Percentiles rank a stretch among this genome's conserved stretches.
Evolutionary conservation across 495 filamentous ascomycete genomes (phyloP).

Genomic region (Haplographium delicatum): DNA sequence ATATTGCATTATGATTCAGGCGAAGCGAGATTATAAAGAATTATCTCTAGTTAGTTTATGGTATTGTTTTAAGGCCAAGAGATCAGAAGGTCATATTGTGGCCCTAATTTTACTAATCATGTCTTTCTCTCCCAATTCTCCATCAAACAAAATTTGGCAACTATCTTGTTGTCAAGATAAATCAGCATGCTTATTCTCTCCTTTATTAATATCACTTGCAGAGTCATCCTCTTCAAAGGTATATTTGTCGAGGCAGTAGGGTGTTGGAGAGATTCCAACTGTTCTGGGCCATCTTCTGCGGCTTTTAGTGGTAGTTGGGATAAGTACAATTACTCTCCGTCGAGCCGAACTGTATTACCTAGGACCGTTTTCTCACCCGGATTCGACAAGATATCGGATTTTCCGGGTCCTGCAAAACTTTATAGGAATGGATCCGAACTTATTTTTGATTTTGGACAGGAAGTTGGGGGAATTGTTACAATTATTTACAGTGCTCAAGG

Average conservation of each 20-base stretch:
- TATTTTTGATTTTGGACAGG: slow-evolving; percentile 53
- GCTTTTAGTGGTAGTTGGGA: slow-evolving; percentile 57
- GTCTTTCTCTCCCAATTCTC: too few species aligned
- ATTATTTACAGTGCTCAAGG: slow-evolving; percentile 42
- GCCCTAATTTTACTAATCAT: too few species aligned
- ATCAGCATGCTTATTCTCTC: not conserved
- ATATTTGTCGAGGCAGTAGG: not conserved
- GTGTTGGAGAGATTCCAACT: slow-evolving; percentile 55
- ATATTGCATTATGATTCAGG: too few species aligned
- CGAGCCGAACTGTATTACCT: slow-evolving; percentile 47
- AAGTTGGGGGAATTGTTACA: slow-evolving; percentile 52
- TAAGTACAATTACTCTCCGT: slow-evolving; percentile 53
- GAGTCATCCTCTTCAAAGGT: not conserved
- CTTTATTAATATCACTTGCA: not conserved
- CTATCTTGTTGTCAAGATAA: too few species aligned
- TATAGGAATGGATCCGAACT: slow-evolving; percentile 41
- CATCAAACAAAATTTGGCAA: too few species aligned
- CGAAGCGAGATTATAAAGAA: too few species aligned
- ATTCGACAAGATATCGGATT: slow-evolving; percentile 13
- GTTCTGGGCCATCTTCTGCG: slow-evolving; percentile 42
- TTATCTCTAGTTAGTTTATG: too few species aligned
- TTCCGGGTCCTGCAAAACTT: slow-evolving; percentile 31
- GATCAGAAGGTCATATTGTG: too few species aligned
- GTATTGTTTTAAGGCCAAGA: too few species aligned
- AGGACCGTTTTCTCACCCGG: slow-evolving; percentile 7